Percentiles rank a stretch among this genome's conserved stretches.
Evolutionary conservation across 192 early-diverging fungal species (phyloP).

Genomic region (Coemansia sp.): DNA sequence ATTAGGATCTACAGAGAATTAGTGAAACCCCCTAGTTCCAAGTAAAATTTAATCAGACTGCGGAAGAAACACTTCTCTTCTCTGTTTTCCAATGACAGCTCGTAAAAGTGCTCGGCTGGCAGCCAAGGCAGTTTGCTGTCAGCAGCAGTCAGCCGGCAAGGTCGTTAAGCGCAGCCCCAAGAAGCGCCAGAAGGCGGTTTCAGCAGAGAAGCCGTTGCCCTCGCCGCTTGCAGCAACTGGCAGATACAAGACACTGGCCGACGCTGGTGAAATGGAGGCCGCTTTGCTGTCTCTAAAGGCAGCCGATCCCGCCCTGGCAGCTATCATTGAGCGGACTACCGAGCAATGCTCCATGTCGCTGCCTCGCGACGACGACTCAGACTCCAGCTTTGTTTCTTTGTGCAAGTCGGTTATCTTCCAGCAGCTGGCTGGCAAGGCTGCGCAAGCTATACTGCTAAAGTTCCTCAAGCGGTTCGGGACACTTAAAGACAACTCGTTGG

Average conservation of each 20-base stretch:
- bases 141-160: neutral
- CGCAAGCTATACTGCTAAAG: constrained; percentile 55
- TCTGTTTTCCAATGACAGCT: constrained; percentile 8
- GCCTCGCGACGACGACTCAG: constrained; percentile 18
- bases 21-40: too few species aligned
- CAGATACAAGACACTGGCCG: constrained; percentile 29
- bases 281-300: constrained; percentile 48
- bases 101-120: constrained; percentile 35
- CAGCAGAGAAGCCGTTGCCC: neutral
- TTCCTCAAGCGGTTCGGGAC: constrained; percentile 59
- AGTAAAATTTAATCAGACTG: neutral
- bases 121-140: constrained; percentile 10
- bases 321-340: constrained; percentile 33
- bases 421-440: constrained; percentile 70
- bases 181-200: neutral
- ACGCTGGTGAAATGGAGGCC: constrained; percentile 20
- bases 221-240: neutral
- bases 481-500: constrained; percentile 19
- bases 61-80: neutral
- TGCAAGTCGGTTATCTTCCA: constrained; percentile 64
- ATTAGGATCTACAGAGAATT: too few species aligned
- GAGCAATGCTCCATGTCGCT: constrained; percentile 31
- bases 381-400: constrained; percentile 41
- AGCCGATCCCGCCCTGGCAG: constrained; percentile 47
- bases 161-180: constrained; percentile 7